Conservation (phyloP, 495 filamentous ascomycete species). For the Amphirosellinia nigrospora region DNA sequence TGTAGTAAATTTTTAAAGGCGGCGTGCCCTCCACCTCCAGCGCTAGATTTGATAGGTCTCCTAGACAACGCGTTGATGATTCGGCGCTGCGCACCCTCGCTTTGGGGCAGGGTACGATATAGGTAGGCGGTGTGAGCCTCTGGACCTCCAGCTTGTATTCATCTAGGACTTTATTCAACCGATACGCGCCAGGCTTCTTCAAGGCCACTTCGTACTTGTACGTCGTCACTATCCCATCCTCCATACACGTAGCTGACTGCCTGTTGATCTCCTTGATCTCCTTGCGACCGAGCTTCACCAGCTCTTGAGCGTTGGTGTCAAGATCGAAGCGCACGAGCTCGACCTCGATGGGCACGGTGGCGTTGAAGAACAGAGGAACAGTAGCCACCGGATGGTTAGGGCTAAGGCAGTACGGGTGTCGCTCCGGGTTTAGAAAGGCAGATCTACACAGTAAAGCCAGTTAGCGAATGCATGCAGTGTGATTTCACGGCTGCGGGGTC, state of each 20-base stretch:
- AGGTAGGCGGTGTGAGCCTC: conserved; percentile 70
- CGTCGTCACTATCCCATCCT: conserved; percentile 58
- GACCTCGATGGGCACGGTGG: conserved; percentile 83
- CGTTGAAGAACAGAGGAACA: conserved; percentile 91
- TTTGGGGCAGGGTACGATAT: conserved; percentile 83
- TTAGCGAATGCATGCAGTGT: conserved; percentile 26
- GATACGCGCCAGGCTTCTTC: conserved; percentile 85
- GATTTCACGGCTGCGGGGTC: not conserved
- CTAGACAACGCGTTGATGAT: conserved; percentile 71
- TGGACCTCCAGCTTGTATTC: conserved; percentile 93
- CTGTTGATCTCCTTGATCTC: conserved; percentile 71
- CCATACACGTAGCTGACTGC: conserved; percentile 55
- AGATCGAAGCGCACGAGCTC: conserved; percentile 86
- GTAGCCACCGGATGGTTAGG: conserved; percentile 60
- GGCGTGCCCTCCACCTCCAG: conserved; percentile 86
- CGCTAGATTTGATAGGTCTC: conserved; percentile 83
- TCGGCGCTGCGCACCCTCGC: conserved; percentile 70
- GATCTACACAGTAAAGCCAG: conserved; percentile 60
- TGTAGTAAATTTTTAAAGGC: conserved; percentile 91
- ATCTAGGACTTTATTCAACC: conserved; percentile 82
- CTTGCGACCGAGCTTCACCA: conserved; percentile 65
- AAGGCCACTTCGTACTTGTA: conserved; percentile 65
- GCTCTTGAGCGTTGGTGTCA: conserved; percentile 77
- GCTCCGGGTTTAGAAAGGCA: conserved; percentile 82
- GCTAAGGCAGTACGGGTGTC: conserved; percentile 77